phyloP scores from a whole-genome alignment of 495 filamentous ascomycete species.

The Peziza echinospora region DNA sequence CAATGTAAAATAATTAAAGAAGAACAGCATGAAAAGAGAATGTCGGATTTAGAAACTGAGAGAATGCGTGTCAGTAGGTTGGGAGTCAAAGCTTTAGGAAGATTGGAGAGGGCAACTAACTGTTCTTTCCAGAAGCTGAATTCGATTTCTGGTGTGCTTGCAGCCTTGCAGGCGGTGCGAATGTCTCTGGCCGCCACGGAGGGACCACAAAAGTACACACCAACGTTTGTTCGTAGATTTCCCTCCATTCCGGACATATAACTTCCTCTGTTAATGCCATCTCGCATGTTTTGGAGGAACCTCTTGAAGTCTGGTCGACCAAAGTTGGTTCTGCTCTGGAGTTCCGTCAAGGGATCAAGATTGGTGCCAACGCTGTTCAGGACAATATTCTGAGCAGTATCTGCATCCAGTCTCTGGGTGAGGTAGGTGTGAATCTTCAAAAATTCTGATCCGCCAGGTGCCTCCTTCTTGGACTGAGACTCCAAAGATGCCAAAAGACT shows the following conservation, averaged over 20 bases:
- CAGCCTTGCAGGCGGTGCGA: constrained; percentile 48
- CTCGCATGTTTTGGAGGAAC: constrained; percentile 65
- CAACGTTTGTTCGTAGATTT: constrained; percentile 56
- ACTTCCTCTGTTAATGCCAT: constrained; percentile 62
- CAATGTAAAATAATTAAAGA: no score
- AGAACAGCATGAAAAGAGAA: no score
- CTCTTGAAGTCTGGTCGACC: constrained; percentile 76
- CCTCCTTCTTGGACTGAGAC: constrained; percentile 49
- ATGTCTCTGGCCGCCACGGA: constrained; percentile 67
- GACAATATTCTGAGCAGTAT: constrained; percentile 89
- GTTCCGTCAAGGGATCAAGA: constrained; percentile 77
- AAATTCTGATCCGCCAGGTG: constrained; percentile 54
- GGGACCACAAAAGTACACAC: constrained; percentile 94
- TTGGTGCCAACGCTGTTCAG: constrained; percentile 77
- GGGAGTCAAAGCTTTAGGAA: no score
- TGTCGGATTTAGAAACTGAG: no score
- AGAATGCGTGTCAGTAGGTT: background rate
- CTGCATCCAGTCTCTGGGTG: constrained; percentile 74
- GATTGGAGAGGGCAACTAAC: constrained; percentile 8
- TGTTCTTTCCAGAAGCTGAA: constrained; percentile 99
- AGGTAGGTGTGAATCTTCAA: constrained; percentile 96
- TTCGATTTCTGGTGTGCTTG: constrained; percentile 51
- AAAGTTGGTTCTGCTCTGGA: constrained; percentile 80
- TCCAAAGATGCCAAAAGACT: constrained; percentile 82
- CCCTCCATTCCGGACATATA: constrained; percentile 68